Evolutionary conservation across 148 eudicot genomes (phyloP).

Genomic region (Amaranthus cruentus): DNA sequence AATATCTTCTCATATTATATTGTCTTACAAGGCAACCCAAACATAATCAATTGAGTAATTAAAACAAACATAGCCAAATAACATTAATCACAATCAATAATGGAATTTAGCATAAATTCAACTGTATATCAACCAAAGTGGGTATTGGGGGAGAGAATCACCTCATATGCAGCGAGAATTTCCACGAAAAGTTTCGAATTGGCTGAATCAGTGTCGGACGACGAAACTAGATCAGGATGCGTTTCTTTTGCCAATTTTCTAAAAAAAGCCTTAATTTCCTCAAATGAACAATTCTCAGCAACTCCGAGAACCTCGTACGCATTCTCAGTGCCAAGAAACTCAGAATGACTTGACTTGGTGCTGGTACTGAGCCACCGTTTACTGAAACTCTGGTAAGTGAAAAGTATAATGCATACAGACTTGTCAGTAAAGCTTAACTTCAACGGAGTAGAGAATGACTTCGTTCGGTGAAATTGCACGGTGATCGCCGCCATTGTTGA

Average conservation of each 20-base stretch:
- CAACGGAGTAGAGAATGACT: conserved; percentile 3
- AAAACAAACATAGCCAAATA: too few species aligned
- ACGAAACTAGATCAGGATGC: conserved; percentile 75
- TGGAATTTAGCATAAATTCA: too few species aligned
- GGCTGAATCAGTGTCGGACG: conserved; percentile 19
- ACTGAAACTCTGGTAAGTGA: conserved; percentile 15
- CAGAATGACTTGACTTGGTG: conserved; percentile 49
- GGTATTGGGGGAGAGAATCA: conserved; percentile 2
- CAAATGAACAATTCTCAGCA: conserved; percentile 51
- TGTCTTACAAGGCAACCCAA: too few species aligned
- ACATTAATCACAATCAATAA: too few species aligned
- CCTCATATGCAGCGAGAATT: conserved; percentile 91
- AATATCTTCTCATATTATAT: too few species aligned
- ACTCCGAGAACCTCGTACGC: conserved; percentile 72
- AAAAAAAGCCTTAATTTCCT: conserved; percentile 70
- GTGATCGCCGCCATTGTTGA: conserved; percentile 18
- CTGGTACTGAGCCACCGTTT: conserved; percentile 43
- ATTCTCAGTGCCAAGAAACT: conserved; percentile 52
- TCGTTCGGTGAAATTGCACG: not conserved
- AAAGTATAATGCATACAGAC: not conserved
- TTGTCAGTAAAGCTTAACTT: not conserved
- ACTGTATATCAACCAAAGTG: too few species aligned
- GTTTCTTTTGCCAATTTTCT: conserved; percentile 87
- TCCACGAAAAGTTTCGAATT: conserved; percentile 57
- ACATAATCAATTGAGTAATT: too few species aligned